Evolutionary conservation across 768 basidiomycete species (phyloP), one percentile per base, ranked within the genome.

Genomic region (Kwoniella pini): DNA sequence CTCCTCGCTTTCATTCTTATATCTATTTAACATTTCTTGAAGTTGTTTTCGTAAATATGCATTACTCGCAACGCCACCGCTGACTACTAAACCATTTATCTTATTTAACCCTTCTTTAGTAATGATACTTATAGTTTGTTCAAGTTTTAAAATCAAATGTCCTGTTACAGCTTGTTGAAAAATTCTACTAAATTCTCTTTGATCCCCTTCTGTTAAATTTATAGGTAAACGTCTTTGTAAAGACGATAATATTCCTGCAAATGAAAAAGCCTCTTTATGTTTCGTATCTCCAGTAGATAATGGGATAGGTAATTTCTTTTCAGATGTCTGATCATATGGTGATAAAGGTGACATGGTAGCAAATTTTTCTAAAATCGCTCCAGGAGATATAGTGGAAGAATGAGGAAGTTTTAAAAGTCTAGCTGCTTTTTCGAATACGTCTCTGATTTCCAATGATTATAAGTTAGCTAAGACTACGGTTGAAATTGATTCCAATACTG

Each of bases 11-110:
- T 46, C 17, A 24, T 28, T 15, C 46, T 31, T 22, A 48, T 36
- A 21, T n/a, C 40, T 17, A 6, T 12, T 62, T 19, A 79, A 63
- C 58, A 63, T 69, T 1, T 43, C 7, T 12, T 68, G 50, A 1
- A 81, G 52, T 33, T 72, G 77, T 36, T 22, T 26, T 17, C 33
- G n/a, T 5, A 98, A 79, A 65, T 82, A 86, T 22, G 65, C 44
- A 68, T 99, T 99, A 67, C 90, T 91, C 15, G 94, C 95, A 0
- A 99, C 95, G 1, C 95, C 95, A 0, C 95, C 95, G 60, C 91
- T 91, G 15, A 89, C 86, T 1, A 96, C 90, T 24, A 98, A 65
- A 54, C 87, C 81, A 11, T 75, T 77, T 11, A 62, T 11, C 26
- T 31, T 19, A 7, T n/a, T 13, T 27, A 38, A 4, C 2, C 46